These are phyloP conservation scores for Ophiostoma novo-ulmi DNA, from an alignment of 2,329 filamentous ascomycete species.

Conservation along the genomic window DNA sequence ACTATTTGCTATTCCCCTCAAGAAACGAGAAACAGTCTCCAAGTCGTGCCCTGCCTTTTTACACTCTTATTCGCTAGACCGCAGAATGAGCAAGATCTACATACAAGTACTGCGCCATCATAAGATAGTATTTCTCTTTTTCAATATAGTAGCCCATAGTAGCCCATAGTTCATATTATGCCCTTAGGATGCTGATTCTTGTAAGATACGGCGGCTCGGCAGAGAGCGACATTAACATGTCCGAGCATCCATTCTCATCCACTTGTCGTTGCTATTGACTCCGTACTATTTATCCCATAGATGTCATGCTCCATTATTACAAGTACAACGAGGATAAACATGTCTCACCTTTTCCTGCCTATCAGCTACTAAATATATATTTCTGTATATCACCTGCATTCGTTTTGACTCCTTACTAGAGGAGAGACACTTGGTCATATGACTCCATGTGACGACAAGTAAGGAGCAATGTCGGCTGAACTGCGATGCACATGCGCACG, in stretches of 20 bases:
- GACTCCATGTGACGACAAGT: neutral
- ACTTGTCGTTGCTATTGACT: neutral
- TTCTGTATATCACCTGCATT: neutral
- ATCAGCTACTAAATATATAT: neutral
- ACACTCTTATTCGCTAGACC: constrained; percentile 3
- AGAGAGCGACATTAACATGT: neutral
- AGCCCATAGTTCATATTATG: neutral
- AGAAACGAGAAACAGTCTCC: constrained; percentile 7
- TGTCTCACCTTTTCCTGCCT: constrained; percentile 1
- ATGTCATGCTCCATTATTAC: neutral
- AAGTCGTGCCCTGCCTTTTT: neutral
- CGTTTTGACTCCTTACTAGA: neutral
- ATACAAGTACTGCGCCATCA: constrained; percentile 6
- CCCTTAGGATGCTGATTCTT: neutral
- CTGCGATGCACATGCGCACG: constrained; percentile 7
- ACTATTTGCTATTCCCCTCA: neutral
- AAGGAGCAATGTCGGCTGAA: constrained; percentile 8
- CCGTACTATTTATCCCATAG: neutral
- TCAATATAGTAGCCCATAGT: neutral
- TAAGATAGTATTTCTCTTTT: neutral
- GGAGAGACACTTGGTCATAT: neutral
- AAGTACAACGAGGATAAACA: neutral
- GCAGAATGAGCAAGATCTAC: constrained; percentile 1
- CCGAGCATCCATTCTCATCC: neutral
- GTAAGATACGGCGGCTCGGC: neutral